A percentile compares a stretch with the other conserved stretches of the same genome.
Conservation (phyloP, 2,329 filamentous ascomycete genomes). For the Pyrenochaeta sp. region DNA sequence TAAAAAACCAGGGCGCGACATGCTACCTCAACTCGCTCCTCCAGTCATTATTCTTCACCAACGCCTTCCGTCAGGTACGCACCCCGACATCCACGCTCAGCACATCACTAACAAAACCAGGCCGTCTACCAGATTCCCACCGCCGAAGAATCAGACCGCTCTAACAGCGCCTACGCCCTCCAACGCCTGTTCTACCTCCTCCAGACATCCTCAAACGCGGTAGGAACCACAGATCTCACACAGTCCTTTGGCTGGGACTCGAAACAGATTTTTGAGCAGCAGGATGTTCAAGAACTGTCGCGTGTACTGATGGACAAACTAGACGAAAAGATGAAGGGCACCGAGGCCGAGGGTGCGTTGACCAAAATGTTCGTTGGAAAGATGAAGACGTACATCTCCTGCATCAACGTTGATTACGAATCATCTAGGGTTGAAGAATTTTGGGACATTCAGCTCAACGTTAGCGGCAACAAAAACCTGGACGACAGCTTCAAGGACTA, state of each 20-base stretch:
- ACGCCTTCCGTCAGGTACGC: conserved; percentile 86
- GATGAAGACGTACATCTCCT: conserved; percentile 98
- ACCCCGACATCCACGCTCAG: no score
- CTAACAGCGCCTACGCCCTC: conserved; percentile 91
- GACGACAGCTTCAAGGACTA: conserved; percentile 97
- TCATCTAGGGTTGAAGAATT: conserved; percentile 96
- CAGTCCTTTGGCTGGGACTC: conserved; percentile 99
- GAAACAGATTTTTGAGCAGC: conserved; percentile 96
- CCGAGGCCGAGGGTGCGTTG: conserved; percentile 85
- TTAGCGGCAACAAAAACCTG: conserved; percentile 89
- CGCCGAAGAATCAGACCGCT: conserved; percentile 77
- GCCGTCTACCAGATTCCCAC: conserved; percentile 98
- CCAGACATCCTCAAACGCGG: conserved; percentile 83
- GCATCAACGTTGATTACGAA: conserved; percentile 98
- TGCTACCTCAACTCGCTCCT: conserved; percentile 61
- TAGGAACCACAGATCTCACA: conserved; percentile 91
- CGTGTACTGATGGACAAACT: conserved; percentile 97
- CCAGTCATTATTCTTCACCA: conserved; percentile 62
- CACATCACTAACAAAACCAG: conserved; percentile 52
- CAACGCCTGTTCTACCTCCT: conserved; percentile 95
- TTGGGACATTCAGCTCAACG: conserved; percentile 98
- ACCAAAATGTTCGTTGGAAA: conserved; percentile 95
- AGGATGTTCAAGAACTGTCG: conserved; percentile 96
- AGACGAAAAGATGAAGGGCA: conserved; percentile 98
- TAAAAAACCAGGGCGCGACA: conserved; percentile 92